These are phyloP conservation scores for Ceratocystis destructans DNA, from an alignment of 2,329 filamentous ascomycete species.

Conservation along the genomic window DNA sequence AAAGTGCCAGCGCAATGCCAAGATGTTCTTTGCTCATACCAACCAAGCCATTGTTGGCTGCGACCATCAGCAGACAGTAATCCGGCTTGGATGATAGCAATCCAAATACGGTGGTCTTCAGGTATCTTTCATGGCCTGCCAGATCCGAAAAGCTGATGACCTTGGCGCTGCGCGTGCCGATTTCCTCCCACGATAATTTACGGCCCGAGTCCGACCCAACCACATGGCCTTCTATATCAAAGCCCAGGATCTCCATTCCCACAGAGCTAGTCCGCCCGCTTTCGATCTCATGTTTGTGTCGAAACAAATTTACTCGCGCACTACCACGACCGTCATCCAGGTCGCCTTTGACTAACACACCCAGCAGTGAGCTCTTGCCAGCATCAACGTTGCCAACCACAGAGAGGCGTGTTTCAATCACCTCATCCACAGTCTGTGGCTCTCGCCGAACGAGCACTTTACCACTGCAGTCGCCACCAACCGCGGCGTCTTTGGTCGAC, in stretches of 20 bases:
- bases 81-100: slow-evolving; percentile 89
- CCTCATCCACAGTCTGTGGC: slow-evolving; percentile 63
- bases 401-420: slow-evolving; percentile 90
- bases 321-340: slow-evolving; percentile 90
- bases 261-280: slow-evolving; percentile 91
- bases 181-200: slow-evolving; percentile 92
- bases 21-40: slow-evolving; percentile 98
- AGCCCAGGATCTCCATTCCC: slow-evolving; percentile 98
- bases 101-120: slow-evolving; percentile 92
- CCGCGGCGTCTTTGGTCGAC: slow-evolving; percentile 42
- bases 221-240: slow-evolving; percentile 73
- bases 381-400: slow-evolving; percentile 97
- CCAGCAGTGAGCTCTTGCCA: slow-evolving; percentile 90
- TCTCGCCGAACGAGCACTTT: slow-evolving; percentile 71
- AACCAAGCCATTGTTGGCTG: slow-evolving; percentile 90
- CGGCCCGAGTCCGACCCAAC: slow-evolving; percentile 70
- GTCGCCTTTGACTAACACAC: slow-evolving; percentile 87
- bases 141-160: slow-evolving; percentile 94
- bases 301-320: slow-evolving; percentile 87
- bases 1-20: slow-evolving; percentile 83
- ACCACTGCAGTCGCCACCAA: slow-evolving; percentile 54
- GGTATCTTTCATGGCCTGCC: slow-evolving; percentile 87
- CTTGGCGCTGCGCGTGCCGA: slow-evolving; percentile 86
- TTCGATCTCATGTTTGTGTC: slow-evolving; percentile 96
- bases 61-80: slow-evolving; percentile 96